These are phyloP conservation scores for Solanum stenotomum DNA, from an alignment of 257 asterid genomes.

Conservation along the genomic window DNA sequence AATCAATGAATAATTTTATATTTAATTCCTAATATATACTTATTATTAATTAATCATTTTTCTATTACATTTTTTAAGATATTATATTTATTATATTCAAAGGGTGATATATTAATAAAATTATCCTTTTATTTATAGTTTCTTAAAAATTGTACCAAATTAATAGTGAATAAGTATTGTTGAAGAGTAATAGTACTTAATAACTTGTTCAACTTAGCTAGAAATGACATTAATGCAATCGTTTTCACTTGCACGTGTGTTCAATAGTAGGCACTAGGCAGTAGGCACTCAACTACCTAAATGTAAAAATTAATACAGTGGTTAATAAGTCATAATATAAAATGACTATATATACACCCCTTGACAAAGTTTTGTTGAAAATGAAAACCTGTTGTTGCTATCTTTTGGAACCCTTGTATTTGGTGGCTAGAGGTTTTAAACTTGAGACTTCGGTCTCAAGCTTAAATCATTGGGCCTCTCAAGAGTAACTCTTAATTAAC, in stretches of 20 bases:
- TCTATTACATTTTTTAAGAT: not conserved
- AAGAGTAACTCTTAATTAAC: not conserved
- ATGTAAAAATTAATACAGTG: not conserved
- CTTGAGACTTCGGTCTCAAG: not conserved
- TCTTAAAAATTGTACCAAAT: too few relatives aligned
- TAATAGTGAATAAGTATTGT: not conserved
- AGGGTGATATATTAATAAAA: too few relatives aligned
- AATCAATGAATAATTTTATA: too few relatives aligned
- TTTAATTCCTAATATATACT: too few relatives aligned
- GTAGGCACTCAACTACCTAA: not conserved
- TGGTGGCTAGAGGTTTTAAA: fast-evolving
- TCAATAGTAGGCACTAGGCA: not conserved
- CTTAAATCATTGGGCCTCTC: too few relatives aligned
- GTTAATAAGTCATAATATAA: not conserved
- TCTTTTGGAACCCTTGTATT: not conserved
- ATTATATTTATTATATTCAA: too few relatives aligned
- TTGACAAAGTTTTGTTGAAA: not conserved
- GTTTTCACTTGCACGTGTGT: not conserved
- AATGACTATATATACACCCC: not conserved
- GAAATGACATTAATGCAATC: not conserved
- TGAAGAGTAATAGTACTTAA: not conserved
- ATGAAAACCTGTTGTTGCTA: not conserved
- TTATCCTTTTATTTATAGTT: too few relatives aligned
- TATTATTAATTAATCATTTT: too few relatives aligned
- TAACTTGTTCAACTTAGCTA: not conserved